Evolutionary conservation across 805 yeast genomes (phyloP), one percentile per base, ranked within the genome.

Genomic region (Schwanniomyces yamadae): DNA sequence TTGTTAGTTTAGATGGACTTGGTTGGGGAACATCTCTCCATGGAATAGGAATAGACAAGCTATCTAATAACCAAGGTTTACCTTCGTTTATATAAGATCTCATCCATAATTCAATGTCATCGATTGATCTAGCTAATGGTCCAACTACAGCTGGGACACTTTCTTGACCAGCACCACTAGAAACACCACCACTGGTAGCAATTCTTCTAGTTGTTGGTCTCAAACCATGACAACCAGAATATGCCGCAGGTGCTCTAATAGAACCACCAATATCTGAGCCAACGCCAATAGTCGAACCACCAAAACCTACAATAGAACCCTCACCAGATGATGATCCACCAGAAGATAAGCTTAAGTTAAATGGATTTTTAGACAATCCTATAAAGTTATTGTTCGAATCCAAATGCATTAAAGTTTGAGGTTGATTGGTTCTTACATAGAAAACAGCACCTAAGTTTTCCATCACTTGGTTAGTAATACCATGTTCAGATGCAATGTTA

Each of bases 101-200:
- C 89, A 83, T 82, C 65, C 80, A 79, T 39, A 77, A 59, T 14
- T 82, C 88, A 44, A 83, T 59, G 58, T 84, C 91, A 4, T 80
- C 84, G 31, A 80, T 63, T 4, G 77, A 61, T 48, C 82, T 71
- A 3, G 85, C 70, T 61, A 84, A 55, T 27, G 91, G 91, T 16
- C 90, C 91, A 31, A 71, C 71, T 17, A 80, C 84, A 11, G 82
- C 78, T 23, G 71, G 73, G 37, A 83, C 78, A 19, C 83, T 66
- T 56, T 82, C 84, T 53, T 78, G 82, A 34, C 84, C 88, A 37
- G 70, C 69, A 50, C 78, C 77, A 29, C 74, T 64, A 28, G 82
- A 62, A 44, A 81, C 64, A 43, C 77, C 73, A 37, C 78, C 77
- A 16, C 39, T 36, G 6, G 54, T 42, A 7, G 59, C 46, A 26